A percentile compares a stretch with the other conserved stretches of the same genome.
These are phyloP conservation scores for Ulmus americana DNA, from an alignment of 331 rosid genomes.

Conservation along the genomic window DNA sequence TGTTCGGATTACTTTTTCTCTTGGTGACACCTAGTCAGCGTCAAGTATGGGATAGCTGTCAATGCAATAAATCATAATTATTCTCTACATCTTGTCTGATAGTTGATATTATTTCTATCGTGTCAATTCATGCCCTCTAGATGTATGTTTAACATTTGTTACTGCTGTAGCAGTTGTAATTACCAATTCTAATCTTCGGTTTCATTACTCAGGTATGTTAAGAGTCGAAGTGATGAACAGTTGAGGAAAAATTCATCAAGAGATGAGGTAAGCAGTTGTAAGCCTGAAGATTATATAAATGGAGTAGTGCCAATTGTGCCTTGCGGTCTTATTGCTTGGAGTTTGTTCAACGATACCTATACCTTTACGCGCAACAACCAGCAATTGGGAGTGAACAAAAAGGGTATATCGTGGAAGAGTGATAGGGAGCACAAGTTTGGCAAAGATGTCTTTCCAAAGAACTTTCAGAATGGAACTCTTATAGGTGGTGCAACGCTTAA, in stretches of 20 bases:
- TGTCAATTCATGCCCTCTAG: no score
- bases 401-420: conserved; percentile 83
- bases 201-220: conserved; percentile 61
- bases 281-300: conserved; percentile 50
- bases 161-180: not conserved
- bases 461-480: conserved; percentile 65
- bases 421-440: conserved; percentile 91
- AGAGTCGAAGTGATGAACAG: conserved; percentile 84
- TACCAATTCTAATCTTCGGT: conserved; percentile 3
- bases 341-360: conserved; percentile 91
- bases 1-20: no score
- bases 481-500: conserved; percentile 51
- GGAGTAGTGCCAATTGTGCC: conserved; percentile 52
- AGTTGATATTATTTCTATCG: no score
- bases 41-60: no score
- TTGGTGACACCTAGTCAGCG: no score
- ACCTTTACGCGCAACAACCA: conserved; percentile 32
- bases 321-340: conserved; percentile 98
- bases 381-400: conserved; percentile 57
- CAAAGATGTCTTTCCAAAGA: conserved; percentile 63
- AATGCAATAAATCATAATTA: not conserved
- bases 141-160: no score
- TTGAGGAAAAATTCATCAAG: conserved; percentile 27
- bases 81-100: not conserved
- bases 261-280: conserved; percentile 31